Percentiles rank a stretch among this genome's conserved stretches.
Evolutionary conservation across 2,329 filamentous ascomycete species (phyloP).

Genomic region (Teratosphaeria viscida): DNA sequence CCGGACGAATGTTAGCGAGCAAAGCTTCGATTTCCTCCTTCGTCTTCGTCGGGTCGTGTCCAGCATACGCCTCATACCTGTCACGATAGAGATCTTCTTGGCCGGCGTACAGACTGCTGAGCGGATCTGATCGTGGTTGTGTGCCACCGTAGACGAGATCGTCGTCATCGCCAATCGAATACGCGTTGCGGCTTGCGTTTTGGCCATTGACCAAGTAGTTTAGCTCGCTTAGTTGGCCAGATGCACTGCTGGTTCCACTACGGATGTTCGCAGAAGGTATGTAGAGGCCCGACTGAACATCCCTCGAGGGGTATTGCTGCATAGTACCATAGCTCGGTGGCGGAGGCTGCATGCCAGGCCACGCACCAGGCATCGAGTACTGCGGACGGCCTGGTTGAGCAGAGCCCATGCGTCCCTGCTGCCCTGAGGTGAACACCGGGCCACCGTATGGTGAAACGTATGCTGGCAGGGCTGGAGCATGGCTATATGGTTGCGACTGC

Average conservation of each 20-base stretch:
- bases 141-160: constrained; percentile 11
- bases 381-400: neutral
- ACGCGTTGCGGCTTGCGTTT: constrained; percentile 7
- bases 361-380: constrained; percentile 1
- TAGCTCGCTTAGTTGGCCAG: constrained; percentile 9
- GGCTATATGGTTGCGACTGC: neutral
- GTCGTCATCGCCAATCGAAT: constrained; percentile 16
- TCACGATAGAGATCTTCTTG: constrained; percentile 16
- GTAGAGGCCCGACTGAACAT: neutral
- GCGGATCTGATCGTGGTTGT: constrained; percentile 9
- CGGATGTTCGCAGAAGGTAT: constrained; percentile 2
- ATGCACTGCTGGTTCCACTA: constrained; percentile 1
- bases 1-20: constrained; percentile 62
- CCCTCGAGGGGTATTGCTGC: neutral
- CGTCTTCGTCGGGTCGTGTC: constrained; percentile 40
- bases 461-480: neutral
- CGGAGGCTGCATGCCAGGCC: neutral
- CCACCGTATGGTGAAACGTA: neutral
- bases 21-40: constrained; percentile 60
- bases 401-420: neutral
- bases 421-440: neutral
- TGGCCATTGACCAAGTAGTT: constrained; percentile 9
- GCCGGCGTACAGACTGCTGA: constrained; percentile 12
- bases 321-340: neutral
- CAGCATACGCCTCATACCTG: constrained; percentile 15